Conservation (phyloP, 176 grass and related monocot species). For the Eremochloa ophiuroides region DNA sequence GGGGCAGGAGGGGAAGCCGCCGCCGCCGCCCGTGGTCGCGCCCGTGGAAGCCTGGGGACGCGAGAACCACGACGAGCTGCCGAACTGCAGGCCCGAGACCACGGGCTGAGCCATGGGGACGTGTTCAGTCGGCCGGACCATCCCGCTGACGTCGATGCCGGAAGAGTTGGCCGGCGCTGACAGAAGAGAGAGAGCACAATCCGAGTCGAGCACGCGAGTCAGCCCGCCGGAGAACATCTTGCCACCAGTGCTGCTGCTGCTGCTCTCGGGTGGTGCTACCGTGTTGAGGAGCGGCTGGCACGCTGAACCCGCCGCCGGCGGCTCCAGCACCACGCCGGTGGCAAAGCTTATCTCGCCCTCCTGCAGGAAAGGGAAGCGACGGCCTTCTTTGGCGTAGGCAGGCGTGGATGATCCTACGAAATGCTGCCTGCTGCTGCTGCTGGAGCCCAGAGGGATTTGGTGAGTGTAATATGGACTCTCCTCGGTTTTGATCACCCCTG, state of each 20-base stretch:
- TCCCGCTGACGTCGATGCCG: constrained; percentile 37
- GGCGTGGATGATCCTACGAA: constrained; percentile 27
- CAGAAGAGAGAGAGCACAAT: constrained; percentile 97
- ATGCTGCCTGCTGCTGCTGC: constrained; percentile 27
- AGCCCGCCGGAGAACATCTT: constrained; percentile 52
- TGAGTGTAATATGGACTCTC: constrained; percentile 36
- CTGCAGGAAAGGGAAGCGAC: constrained; percentile 61
- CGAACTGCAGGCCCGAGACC: constrained; percentile 43
- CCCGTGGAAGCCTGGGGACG: constrained; percentile 14
- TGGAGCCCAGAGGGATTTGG: constrained; percentile 25
- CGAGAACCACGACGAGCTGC: constrained; percentile 36
- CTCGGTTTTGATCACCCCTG: constrained; percentile 44
- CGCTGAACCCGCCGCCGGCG: not conserved
- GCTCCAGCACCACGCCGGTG: constrained; percentile 26
- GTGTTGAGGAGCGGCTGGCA: constrained; percentile 47
- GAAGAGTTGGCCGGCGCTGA: constrained; percentile 62
- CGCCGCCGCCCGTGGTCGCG: constrained; percentile 4
- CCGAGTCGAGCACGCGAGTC: constrained; percentile 50
- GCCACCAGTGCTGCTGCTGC: constrained; percentile 18
- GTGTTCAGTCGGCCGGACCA: constrained; percentile 40
- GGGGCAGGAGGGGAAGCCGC: constrained; percentile 39
- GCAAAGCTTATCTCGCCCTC: constrained; percentile 43
- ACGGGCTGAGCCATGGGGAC: constrained; percentile 51
- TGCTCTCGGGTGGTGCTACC: constrained; percentile 23
- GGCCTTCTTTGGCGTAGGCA: constrained; percentile 40